Percentiles rank a stretch among this genome's conserved stretches.
These are phyloP conservation scores for Metschnikowia continentalis DNA, from an alignment of 805 yeast genomes.

Conservation along the genomic window DNA sequence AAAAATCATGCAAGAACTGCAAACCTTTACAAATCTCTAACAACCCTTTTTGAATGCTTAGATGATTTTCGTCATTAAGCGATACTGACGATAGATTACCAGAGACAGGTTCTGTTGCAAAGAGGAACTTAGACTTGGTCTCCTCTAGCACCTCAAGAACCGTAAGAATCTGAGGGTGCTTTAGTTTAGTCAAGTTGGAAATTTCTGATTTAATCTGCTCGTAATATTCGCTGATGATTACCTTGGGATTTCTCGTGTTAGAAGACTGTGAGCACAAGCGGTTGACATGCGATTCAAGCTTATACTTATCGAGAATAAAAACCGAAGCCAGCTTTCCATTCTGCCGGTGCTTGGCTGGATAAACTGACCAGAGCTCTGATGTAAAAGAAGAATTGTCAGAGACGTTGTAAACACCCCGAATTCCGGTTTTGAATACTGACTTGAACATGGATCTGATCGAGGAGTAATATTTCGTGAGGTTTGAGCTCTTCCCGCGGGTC, in stretches of 20 bases:
- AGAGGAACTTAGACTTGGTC: conserved; percentile 67
- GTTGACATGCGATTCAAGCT: conserved; percentile 53
- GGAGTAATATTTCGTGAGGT: neutral
- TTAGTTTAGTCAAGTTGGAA: conserved; percentile 66
- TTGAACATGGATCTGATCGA: conserved; percentile 40
- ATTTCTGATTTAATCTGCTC: conserved; percentile 66
- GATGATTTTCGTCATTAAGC: conserved; percentile 51
- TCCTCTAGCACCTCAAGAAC: conserved; percentile 89
- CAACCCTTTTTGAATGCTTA: conserved; percentile 76
- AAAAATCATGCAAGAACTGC: conserved; percentile 75
- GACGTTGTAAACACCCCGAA: conserved; percentile 61
- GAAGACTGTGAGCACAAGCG: conserved; percentile 30
- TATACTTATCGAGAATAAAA: conserved; percentile 80
- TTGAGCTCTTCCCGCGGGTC: neutral
- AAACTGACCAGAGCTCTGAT: conserved; percentile 80
- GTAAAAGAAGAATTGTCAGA: conserved; percentile 68
- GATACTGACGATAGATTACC: conserved; percentile 45
- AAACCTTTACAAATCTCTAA: conserved; percentile 73
- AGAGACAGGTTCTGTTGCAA: conserved; percentile 79
- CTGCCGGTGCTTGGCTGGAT: conserved; percentile 72
- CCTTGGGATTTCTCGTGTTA: conserved; percentile 43
- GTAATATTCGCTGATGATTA: conserved; percentile 56
- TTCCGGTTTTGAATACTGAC: conserved; percentile 54
- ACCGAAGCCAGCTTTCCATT: conserved; percentile 68
- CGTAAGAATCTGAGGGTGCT: conserved; percentile 85